Percentiles rank a stretch among this genome's conserved stretches.
These are phyloP conservation scores for Cladorrhinum sp. DNA, from an alignment of 2,329 filamentous ascomycete species.

Conservation along the genomic window DNA sequence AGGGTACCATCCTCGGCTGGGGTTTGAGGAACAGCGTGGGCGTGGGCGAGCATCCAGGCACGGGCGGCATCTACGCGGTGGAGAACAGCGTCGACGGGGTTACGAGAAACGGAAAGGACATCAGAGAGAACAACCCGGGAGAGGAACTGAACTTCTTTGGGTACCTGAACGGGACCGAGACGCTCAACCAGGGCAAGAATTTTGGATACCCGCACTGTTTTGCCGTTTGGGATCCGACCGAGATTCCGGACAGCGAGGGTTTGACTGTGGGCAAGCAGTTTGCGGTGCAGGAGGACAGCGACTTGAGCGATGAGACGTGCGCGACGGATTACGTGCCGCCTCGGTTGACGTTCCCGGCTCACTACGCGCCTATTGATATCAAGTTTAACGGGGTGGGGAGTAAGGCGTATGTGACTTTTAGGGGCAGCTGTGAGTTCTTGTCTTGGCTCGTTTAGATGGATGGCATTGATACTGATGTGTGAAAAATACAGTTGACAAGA, in stretches of 20 bases:
- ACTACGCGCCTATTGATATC: conserved; percentile 68
- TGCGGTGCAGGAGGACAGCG: conserved; percentile 33
- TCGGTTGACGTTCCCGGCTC: conserved; percentile 56
- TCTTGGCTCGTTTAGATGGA: not conserved
- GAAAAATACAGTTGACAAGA: conserved; percentile 38
- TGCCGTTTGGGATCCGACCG: conserved; percentile 56
- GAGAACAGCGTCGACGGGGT: conserved; percentile 71
- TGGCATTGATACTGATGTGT: not conserved
- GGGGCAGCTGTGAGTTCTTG: conserved; percentile 59
- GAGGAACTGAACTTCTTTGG: conserved; percentile 75
- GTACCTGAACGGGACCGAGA: conserved; percentile 42
- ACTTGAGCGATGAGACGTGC: conserved; percentile 45
- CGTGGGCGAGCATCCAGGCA: conserved; percentile 58
- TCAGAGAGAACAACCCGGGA: conserved; percentile 66
- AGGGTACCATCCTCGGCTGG: conserved; percentile 58
- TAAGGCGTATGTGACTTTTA: conserved; percentile 65
- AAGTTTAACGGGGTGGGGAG: conserved; percentile 58
- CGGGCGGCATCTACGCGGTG: conserved; percentile 56
- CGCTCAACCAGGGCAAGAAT: conserved; percentile 37
- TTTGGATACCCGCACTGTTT: conserved; percentile 68
- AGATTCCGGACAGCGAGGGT: conserved; percentile 40
- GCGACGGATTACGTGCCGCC: conserved; percentile 45
- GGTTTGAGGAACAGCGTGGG: conserved; percentile 72
- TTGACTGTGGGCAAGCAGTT: conserved; percentile 51
- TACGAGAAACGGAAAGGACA: conserved; percentile 53